phyloP scores from a whole-genome alignment of 495 filamentous ascomycete species.

The Penicillium manginii region DNA sequence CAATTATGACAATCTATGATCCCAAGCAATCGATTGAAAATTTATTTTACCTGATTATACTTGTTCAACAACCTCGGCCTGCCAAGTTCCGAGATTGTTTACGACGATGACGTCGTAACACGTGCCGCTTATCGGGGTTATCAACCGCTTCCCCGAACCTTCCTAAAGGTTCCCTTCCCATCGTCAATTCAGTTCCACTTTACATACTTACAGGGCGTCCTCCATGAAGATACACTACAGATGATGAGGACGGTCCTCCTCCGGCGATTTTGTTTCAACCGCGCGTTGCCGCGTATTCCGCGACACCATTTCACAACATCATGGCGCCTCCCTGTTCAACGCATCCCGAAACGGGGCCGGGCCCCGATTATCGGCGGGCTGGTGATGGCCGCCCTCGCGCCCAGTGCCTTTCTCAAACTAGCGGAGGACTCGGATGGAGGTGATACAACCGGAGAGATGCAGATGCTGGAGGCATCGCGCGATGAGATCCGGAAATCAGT shows the following conservation, averaged over 20 bases:
- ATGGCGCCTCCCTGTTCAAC: slow-evolving; percentile 34
- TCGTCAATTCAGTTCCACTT: not conserved
- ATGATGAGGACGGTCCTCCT: slow-evolving; percentile 60
- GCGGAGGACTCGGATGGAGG: slow-evolving; percentile 65
- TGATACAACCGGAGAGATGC: slow-evolving; percentile 74
- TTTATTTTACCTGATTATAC: not conserved
- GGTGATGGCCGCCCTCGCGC: slow-evolving; percentile 58
- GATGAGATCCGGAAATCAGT: slow-evolving; percentile 72
- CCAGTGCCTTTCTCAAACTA: slow-evolving; percentile 72
- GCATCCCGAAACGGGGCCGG: slow-evolving; percentile 32
- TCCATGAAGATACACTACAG: slow-evolving; percentile 15
- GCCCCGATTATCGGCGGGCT: slow-evolving; percentile 37
- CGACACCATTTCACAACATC: slow-evolving; percentile 22
- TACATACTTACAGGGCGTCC: slow-evolving; percentile 7
- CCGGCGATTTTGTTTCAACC: slow-evolving; percentile 57
- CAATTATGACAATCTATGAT: too few relatives aligned
- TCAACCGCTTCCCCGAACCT: slow-evolving; percentile 17
- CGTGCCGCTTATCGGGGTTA: slow-evolving; percentile 27
- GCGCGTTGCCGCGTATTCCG: slow-evolving; percentile 28
- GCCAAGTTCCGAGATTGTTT: not conserved
- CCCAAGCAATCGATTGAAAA: too few relatives aligned
- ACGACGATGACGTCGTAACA: slow-evolving; percentile 27
- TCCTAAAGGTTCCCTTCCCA: too few relatives aligned
- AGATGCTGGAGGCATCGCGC: slow-evolving; percentile 82
- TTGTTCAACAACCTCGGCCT: slow-evolving; percentile 6